Base-by-base conservation (phyloP, 2,329 filamentous ascomycete genomes). In the Thelonectria olida region DNA sequence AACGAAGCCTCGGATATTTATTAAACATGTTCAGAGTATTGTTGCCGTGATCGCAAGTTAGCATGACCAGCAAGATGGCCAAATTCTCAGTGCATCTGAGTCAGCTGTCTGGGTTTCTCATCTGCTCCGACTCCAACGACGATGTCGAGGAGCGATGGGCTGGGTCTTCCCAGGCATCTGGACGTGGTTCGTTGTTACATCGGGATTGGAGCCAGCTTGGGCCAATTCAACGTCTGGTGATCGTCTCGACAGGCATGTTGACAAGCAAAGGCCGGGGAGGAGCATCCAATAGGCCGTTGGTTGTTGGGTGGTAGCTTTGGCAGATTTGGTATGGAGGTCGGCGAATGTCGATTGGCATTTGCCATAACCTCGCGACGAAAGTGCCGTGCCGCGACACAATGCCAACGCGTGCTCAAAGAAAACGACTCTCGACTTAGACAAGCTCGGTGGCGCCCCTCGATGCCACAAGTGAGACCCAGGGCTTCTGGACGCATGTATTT, bases 191-290 rank as follows among this genome's bases (percentile, higher is more conserved):
- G 61, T 57, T 56, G 59, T 68, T 61, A 57, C 61, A 54, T 57
- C 59, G 19, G 47, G 22, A 69, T 68, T 67, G 67, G 67, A 65
- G 49, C 58, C 64, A 55, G 57, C 60, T 39, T 54, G 67, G 67
- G 63, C 63, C 42, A 48, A 38, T 54, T 60, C 47, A 54, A 54
- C 51, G 57, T 60, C 57, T 60, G 57, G 44, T 60, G 57, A 68
- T 62, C 54, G 64, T 54, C 67, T 57, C 55, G 34, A 34, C 28
- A 49, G 56, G 44, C 50, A 54, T 54, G 50, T 20, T 48, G 28
- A 27, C 42, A 47, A 27, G 22, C 42, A 25, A 47, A 22, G 42
- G 23, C 31, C 44, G 41, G 31, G 44, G 20, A 44, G 31, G n/a
- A 41, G 31, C 52, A 47, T 36, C 42, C 52, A 28, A 48, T 41